Base-by-base conservation (phyloP, 2,329 filamentous ascomycete genomes). In the Aspergillus cejpii region DNA sequence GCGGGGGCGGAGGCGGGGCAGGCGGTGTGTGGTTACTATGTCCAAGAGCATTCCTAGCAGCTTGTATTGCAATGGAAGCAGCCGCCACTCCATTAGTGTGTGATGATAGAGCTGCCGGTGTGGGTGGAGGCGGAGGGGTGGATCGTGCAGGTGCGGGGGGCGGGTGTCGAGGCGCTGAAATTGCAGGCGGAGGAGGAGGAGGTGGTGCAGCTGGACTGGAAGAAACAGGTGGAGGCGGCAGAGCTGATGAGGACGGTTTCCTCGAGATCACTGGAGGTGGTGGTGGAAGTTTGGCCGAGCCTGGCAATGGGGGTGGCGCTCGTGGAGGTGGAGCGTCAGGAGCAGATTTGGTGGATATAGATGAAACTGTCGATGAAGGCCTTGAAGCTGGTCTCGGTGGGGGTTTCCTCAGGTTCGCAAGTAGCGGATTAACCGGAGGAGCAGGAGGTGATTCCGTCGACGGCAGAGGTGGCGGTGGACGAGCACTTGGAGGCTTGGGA, bases 301-400 rank as follows among this genome's bases (percentile, higher is more conserved):
- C 62, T 8, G 67, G 68, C 45, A 63, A 84, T 10, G 86, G 86
- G 23, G 88, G 88, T 27, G 87, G 87, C 44, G 83, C 83, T 55
- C 78, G 77, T 27, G 68, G 65, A 21, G 67, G 60, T 27, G 67
- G 64, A n/a, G 68, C 57, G 31, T 75, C 71, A 26, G 67, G 60
- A 2, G 61, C 57, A 17, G 61, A 54, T 58, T 79, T 80, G 44
- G 71, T 69, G 3, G 79, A 79, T 48, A 75, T 71, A 54, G 76
- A 71, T 27, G 81, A 82, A 19, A 74, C 70, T 15, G 80, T 75
- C 12, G 83, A 84, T 5, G 74, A 66, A 2, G 85, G 81, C 51
- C 85, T 73, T 33, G 71, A 71, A 1, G 60, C 60, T 42, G 73
- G 73, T 51, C 67, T 72, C 39, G 68, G 68, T 36, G 72, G 73